Percentiles rank a stretch among this genome's conserved stretches.
Conservation (phyloP, 2,329 filamentous ascomycete species). For the Penicillium sp. region DNA sequence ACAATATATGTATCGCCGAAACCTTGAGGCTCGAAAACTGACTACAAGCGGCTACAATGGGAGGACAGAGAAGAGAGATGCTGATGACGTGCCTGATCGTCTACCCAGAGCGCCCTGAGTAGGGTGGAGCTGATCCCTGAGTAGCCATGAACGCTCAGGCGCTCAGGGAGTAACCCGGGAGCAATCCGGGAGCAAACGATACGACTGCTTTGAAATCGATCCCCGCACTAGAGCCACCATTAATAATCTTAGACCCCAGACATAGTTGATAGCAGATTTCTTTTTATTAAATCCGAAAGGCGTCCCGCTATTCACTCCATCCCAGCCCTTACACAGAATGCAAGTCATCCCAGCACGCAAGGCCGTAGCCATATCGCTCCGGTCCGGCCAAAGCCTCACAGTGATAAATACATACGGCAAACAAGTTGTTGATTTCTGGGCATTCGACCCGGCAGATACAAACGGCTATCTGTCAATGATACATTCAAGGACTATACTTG, state of each 20-base stretch:
- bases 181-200: neutral
- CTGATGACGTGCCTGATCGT: neutral
- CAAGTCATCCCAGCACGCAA: slow-evolving; percentile 48
- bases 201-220: neutral
- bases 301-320: too few relatives aligned
- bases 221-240: too few relatives aligned
- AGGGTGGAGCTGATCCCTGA: neutral
- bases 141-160: neutral
- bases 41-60: neutral
- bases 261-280: neutral
- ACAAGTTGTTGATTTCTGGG: slow-evolving; percentile 58
- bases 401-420: slow-evolving; percentile 54
- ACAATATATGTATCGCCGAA: neutral
- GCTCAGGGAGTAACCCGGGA: neutral
- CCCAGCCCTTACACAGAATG: too few relatives aligned
- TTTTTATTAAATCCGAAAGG: too few relatives aligned
- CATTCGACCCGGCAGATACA: slow-evolving; percentile 44
- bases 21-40: neutral
- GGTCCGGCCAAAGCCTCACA: slow-evolving; percentile 46
- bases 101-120: neutral
- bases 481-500: slow-evolving; percentile 41
- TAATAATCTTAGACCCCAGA: too few relatives aligned
- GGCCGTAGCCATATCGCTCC: slow-evolving; percentile 45
- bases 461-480: slow-evolving; percentile 45
- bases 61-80: neutral